Evolutionary conservation across 2,329 filamentous ascomycete species (phyloP).

Genomic region (Cordyceps farinosa): DNA sequence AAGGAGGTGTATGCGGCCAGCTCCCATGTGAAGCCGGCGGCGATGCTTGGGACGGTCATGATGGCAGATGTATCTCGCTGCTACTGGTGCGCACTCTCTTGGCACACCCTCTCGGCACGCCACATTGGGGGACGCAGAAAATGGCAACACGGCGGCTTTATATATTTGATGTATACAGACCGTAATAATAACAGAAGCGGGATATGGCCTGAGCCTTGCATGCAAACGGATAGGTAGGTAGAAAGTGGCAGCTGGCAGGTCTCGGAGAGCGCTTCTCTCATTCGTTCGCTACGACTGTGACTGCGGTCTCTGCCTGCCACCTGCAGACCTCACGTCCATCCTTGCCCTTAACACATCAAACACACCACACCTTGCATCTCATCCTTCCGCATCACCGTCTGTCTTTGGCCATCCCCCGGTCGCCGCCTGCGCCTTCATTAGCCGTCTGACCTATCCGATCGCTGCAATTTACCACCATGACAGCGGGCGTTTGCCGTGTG

Average conservation of each 20-base stretch:
- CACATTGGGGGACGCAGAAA: neutral
- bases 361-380: neutral
- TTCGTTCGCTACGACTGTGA: neutral
- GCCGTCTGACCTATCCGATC: slow-evolving; percentile 3
- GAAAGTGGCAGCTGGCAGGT: neutral
- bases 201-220: neutral
- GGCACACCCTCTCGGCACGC: neutral
- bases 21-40: slow-evolving; percentile 26
- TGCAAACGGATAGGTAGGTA: neutral
- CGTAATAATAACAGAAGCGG: too few relatives aligned
- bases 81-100: neutral
- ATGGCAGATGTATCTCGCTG: slow-evolving; percentile 1
- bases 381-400: neutral
- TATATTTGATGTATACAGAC: too few relatives aligned
- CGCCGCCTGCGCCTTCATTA: slow-evolving; percentile 1
- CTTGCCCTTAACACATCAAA: slow-evolving; percentile 7
- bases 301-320: neutral
- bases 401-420: neutral
- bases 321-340: neutral
- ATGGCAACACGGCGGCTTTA: neutral
- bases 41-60: slow-evolving; percentile 26
- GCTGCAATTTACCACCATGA: neutral
- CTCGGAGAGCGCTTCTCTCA: neutral
- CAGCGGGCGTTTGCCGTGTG: neutral
- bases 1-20: slow-evolving; percentile 26